Conservation (phyloP, 2,329 filamentous ascomycete species). For the Pseudogymnoascus sp. region DNA sequence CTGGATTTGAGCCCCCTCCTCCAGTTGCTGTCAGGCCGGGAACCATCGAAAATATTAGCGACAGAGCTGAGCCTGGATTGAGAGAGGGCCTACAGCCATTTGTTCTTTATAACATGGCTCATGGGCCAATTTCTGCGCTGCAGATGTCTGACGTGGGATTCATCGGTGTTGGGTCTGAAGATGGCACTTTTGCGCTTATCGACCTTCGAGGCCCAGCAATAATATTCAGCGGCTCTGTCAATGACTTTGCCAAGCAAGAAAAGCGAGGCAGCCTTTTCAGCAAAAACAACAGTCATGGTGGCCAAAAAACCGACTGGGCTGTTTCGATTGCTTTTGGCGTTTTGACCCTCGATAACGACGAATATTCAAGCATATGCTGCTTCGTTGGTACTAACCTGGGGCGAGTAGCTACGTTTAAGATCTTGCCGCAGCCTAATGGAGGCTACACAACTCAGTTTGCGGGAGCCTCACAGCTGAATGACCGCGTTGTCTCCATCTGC, state of each 20-base stretch:
- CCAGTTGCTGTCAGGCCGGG: conserved; percentile 52
- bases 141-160: conserved; percentile 92
- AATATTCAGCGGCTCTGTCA: conserved; percentile 66
- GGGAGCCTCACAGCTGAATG: conserved; percentile 60
- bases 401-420: conserved; percentile 80
- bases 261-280: conserved; percentile 67
- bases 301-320: conserved; percentile 59
- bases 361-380: conserved; percentile 88
- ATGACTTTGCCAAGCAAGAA: conserved; percentile 67
- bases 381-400: conserved; percentile 85
- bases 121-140: conserved; percentile 70
- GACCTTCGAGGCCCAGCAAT: conserved; percentile 82
- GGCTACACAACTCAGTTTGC: conserved; percentile 66
- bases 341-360: conserved; percentile 86
- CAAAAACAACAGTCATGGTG: conserved; percentile 41
- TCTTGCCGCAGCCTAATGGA: conserved; percentile 62
- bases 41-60: conserved; percentile 65
- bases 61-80: conserved; percentile 61
- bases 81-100: conserved; percentile 76
- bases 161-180: conserved; percentile 76
- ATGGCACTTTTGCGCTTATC: conserved; percentile 70
- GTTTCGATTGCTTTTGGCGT: conserved; percentile 84
- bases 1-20: conserved; percentile 52
- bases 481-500: conserved; percentile 63
- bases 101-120: conserved; percentile 72